phyloP scores from a whole-genome alignment of 371 early-diverging fungal species.

The Mucor sp. region DNA sequence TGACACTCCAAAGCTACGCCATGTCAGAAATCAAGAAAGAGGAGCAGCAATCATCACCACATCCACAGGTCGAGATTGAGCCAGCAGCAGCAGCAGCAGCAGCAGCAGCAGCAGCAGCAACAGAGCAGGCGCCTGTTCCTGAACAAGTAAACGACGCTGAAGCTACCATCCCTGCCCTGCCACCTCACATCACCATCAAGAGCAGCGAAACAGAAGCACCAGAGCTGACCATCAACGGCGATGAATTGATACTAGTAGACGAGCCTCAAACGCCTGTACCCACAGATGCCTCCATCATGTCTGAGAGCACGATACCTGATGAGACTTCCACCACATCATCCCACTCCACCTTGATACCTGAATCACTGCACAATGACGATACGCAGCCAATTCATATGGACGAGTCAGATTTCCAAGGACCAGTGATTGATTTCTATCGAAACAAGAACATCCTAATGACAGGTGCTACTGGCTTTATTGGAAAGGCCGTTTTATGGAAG shows the following conservation, averaged over 20 bases:
- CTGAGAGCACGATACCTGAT: conserved; percentile 13
- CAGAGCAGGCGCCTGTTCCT: not conserved
- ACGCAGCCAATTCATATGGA: conserved; percentile 7
- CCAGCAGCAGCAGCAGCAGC: not conserved
- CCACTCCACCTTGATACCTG: conserved; percentile 16
- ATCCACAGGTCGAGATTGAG: not conserved
- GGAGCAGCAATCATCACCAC: not conserved
- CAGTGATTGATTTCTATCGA: conserved; percentile 36
- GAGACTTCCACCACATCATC: conserved; percentile 3
- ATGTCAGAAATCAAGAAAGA: not conserved
- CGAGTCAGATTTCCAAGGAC: conserved; percentile 21
- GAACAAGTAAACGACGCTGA: not conserved
- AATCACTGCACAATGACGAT: conserved; percentile 19
- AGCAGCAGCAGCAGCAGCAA: no score
- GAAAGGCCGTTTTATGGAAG: conserved; percentile 63
- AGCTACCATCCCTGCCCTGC: not conserved
- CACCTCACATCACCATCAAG: not conserved
- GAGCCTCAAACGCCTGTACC: conserved; percentile 11
- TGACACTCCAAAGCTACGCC: not conserved
- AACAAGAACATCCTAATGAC: conserved; percentile 54
- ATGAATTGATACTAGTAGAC: not conserved
- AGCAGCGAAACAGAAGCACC: not conserved
- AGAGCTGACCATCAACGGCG: not conserved
- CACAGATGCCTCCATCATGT: not conserved
- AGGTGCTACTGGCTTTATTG: conserved; percentile 66